phyloP scores from a whole-genome alignment of 1,284 basidiomycete species.

The Malassezia slooffiae region DNA sequence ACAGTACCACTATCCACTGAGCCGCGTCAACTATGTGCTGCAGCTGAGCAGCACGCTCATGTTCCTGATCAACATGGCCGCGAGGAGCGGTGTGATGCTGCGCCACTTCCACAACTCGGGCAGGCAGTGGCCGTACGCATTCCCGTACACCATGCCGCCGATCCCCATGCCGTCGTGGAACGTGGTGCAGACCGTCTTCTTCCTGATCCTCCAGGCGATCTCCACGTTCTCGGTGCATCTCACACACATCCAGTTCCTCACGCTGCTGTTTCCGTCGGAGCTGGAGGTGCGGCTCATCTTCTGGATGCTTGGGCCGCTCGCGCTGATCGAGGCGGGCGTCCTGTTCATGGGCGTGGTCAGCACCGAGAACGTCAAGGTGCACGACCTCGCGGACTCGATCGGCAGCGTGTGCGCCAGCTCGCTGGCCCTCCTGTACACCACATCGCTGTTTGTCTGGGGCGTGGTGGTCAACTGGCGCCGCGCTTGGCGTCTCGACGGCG shows the following conservation, averaged over 20 bases:
- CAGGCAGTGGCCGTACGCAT: slow-evolving; percentile 80
- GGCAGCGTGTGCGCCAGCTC: slow-evolving; percentile 92
- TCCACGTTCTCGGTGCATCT: slow-evolving; percentile 48
- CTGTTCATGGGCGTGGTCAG: slow-evolving; percentile 65
- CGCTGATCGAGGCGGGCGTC: slow-evolving; percentile 71
- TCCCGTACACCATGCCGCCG: slow-evolving; percentile 70
- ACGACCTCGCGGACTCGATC: slow-evolving; percentile 62
- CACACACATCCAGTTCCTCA: slow-evolving; percentile 95
- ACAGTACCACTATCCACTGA: slow-evolving; percentile 89
- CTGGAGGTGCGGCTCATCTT: slow-evolving; percentile 82
- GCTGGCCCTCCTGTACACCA: slow-evolving; percentile 81
- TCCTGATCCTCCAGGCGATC: slow-evolving; percentile 76
- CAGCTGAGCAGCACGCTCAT: slow-evolving; percentile 72
- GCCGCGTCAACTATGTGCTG: slow-evolving; percentile 77
- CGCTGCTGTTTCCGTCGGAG: slow-evolving; percentile 84
- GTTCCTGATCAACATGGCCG: slow-evolving; percentile 52
- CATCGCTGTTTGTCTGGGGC: slow-evolving; percentile 84
- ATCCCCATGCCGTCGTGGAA: slow-evolving; percentile 59
- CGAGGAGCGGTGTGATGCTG: slow-evolving; percentile 55
- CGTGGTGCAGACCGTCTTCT: slow-evolving; percentile 60
- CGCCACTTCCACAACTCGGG: slow-evolving; percentile 56
- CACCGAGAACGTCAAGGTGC: slow-evolving; percentile 48
- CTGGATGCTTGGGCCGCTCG: slow-evolving; percentile 73
- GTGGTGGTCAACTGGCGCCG: slow-evolving; percentile 73
- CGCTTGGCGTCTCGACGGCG: slow-evolving; percentile 82